These are phyloP conservation scores for Parathielavia appendiculata DNA, from an alignment of 495 filamentous ascomycete genomes.

Conservation along the genomic window DNA sequence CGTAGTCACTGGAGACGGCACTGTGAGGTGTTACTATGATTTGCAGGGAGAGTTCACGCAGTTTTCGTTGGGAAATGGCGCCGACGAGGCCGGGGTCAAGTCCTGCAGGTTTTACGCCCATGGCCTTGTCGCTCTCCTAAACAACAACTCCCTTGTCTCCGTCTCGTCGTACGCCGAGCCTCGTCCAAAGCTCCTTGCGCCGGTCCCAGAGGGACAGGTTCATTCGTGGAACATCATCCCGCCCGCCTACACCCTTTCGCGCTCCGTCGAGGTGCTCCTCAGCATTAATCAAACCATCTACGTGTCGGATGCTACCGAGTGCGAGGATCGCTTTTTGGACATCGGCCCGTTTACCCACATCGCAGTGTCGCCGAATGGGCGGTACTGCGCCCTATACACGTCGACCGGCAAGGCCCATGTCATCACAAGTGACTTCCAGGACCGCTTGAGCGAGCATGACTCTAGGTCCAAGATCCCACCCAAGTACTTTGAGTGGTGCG, in stretches of 20 bases:
- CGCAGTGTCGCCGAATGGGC: conserved; percentile 83
- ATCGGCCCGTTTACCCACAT: conserved; percentile 91
- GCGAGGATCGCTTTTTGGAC: conserved; percentile 82
- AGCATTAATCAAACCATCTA: conserved; percentile 82
- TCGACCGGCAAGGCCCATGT: conserved; percentile 84
- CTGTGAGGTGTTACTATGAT: conserved; percentile 85
- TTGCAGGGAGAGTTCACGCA: conserved; percentile 91
- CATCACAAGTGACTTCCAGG: conserved; percentile 90
- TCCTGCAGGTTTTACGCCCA: conserved; percentile 82
- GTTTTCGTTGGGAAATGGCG: conserved; percentile 87
- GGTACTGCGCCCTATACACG: conserved; percentile 81
- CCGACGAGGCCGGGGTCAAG: conserved; percentile 80
- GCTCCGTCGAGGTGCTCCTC: conserved; percentile 88
- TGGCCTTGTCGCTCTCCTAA: conserved; percentile 88
- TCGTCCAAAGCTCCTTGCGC: conserved; percentile 73
- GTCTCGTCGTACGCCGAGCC: conserved; percentile 90
- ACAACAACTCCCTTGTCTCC: conserved; percentile 80
- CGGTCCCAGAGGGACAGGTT: conserved; percentile 70
- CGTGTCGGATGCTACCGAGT: conserved; percentile 79
- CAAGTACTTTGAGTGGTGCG: conserved; percentile 90
- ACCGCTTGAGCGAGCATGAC: conserved; percentile 85
- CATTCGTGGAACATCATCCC: conserved; percentile 87
- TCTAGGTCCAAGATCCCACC: conserved; percentile 79
- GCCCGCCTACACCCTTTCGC: conserved; percentile 84
- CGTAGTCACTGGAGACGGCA: conserved; percentile 83